phyloP scores from a whole-genome alignment of 2,329 filamentous ascomycete species.

The Myotisia sp. region DNA sequence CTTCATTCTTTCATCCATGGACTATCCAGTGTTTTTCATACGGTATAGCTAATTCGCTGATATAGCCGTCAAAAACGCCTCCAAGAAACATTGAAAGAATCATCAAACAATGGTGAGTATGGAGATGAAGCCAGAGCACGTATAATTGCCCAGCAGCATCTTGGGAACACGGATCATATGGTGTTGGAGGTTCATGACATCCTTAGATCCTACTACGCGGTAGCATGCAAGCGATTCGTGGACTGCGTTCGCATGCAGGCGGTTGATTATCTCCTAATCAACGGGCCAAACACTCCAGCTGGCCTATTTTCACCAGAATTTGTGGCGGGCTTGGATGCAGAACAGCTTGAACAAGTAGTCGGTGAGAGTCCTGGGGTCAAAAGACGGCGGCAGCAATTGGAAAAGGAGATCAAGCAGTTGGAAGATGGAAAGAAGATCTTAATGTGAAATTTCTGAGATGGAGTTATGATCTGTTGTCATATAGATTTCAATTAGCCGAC shows the following conservation, averaged over 20 bases:
- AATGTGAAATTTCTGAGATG: constrained; percentile 1
- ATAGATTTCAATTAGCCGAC: too few species aligned
- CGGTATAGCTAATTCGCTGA: too few species aligned
- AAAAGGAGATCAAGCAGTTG: constrained; percentile 34
- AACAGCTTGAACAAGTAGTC: constrained; percentile 42
- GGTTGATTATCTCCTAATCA: constrained; percentile 40
- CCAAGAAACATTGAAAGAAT: too few species aligned
- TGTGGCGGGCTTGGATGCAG: constrained; percentile 34
- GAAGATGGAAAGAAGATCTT: constrained; percentile 13
- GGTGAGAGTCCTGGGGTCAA: constrained; percentile 39
- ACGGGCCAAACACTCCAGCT: constrained; percentile 37
- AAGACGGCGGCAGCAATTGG: constrained; percentile 31
- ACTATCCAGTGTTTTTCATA: too few species aligned
- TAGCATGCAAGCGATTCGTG: constrained; percentile 46
- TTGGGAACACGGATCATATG: constrained; percentile 27
- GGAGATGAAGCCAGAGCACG: too few species aligned
- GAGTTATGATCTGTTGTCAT: too few species aligned
- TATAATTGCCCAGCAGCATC: too few species aligned
- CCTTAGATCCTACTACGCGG: constrained; percentile 47
- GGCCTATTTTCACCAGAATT: constrained; percentile 39
- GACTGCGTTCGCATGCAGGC: constrained; percentile 49
- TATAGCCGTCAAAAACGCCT: too few species aligned
- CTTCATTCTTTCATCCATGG: too few species aligned
- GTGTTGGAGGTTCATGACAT: constrained; percentile 46
- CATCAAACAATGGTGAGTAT: constrained; percentile 4